Conservation (phyloP, 768 basidiomycete species). For the Termitomyces sp. region DNA sequence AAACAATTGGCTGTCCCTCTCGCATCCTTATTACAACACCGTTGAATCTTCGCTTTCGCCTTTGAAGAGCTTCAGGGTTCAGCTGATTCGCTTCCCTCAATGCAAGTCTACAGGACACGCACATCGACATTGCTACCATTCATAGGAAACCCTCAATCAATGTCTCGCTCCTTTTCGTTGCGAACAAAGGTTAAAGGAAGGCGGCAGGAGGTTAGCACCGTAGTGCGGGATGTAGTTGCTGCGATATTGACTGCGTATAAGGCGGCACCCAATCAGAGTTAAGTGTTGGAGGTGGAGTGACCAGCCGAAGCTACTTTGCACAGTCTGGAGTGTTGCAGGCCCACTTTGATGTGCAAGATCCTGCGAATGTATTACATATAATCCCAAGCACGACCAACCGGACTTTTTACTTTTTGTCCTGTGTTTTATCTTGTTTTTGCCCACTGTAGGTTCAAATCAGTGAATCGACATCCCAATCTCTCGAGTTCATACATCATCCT, state of each 20-base stretch:
- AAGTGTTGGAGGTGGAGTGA: constrained; percentile 3
- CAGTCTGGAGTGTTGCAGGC: background rate
- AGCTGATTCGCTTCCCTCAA: constrained; percentile 1
- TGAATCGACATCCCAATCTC: no score
- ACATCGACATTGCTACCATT: constrained; percentile 10
- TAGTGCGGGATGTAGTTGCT: constrained; percentile 7
- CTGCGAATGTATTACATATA: background rate
- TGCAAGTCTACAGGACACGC: constrained; percentile 13
- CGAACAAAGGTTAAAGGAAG: constrained; percentile 6
- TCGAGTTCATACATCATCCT: no score
- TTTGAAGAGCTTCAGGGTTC: constrained; percentile 1
- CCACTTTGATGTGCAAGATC: background rate
- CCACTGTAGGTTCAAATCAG: no score
- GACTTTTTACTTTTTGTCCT: no score
- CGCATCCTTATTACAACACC: background rate
- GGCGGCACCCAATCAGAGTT: constrained; percentile 4
- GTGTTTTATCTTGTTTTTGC: no score
- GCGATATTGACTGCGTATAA: constrained; percentile 9
- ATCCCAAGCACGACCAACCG: background rate
- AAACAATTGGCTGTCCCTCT: constrained; percentile 10
- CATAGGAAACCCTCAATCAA: constrained; percentile 6
- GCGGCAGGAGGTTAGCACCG: background rate
- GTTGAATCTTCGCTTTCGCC: constrained; percentile 15
- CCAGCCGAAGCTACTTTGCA: background rate
- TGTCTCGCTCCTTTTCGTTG: constrained; percentile 5